A percentile compares a stretch with the other conserved stretches of the same genome.
Conservation (phyloP, 352 stramenopile genomes). For the Globisporangium megalacanthum region DNA sequence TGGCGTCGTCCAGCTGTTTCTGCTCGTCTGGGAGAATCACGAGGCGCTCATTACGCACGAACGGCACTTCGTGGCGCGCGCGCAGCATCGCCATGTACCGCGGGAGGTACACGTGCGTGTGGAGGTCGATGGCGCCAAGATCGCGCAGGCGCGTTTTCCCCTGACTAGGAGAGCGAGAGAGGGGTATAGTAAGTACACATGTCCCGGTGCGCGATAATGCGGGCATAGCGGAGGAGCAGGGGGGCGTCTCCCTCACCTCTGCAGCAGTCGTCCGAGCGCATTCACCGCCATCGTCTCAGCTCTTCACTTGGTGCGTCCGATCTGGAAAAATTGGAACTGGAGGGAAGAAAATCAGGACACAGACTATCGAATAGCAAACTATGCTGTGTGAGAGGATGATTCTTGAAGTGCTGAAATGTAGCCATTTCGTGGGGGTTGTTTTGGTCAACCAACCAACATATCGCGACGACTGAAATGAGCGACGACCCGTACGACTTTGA, state of each 20-base stretch:
- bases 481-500: slow-evolving; percentile 34
- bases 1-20: slow-evolving; percentile 26
- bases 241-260: slow-evolving; percentile 1
- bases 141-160: slow-evolving; percentile 31
- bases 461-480: not conserved
- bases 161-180: slow-evolving; percentile 12
- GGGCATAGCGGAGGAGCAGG: not conserved
- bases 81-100: slow-evolving; percentile 61
- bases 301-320: not conserved
- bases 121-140: slow-evolving; percentile 41
- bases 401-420: not conserved
- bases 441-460: not conserved
- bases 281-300: slow-evolving; percentile 13
- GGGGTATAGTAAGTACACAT: too few relatives aligned
- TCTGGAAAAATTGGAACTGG: not conserved
- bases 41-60: slow-evolving; percentile 34
- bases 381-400: slow-evolving; percentile 5
- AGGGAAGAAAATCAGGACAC: not conserved
- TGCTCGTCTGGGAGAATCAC: slow-evolving; percentile 56
- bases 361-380: slow-evolving; percentile 3
- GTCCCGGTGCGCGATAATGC: too few relatives aligned
- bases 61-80: slow-evolving; percentile 33
- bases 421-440: not conserved
- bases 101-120: slow-evolving; percentile 64
- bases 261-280: slow-evolving; percentile 23